Evolutionary conservation across 768 basidiomycete species (phyloP).

Genomic region (Mycena polygramma): DNA sequence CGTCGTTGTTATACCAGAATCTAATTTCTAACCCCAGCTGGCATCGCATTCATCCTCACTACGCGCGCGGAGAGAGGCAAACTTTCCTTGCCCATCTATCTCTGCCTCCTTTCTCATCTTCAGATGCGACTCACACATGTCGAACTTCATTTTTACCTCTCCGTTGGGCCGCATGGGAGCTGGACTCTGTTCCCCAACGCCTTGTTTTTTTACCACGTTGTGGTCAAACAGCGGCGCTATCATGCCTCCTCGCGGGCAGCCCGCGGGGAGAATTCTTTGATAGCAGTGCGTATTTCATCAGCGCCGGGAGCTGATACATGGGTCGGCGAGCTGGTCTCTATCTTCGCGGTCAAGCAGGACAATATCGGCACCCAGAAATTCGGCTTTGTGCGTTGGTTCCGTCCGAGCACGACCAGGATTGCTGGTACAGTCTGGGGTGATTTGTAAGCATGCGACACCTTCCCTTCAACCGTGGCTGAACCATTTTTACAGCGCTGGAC

Average conservation of each 20-base stretch:
- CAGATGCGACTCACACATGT: no score
- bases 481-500: no score
- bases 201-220: no score
- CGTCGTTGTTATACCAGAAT: background rate
- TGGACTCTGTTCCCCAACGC: no score
- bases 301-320: background rate
- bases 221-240: background rate
- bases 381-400: constrained; percentile 20
- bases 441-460: no score
- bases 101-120: no score
- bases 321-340: constrained; percentile 8
- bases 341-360: constrained; percentile 2
- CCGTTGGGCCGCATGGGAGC: no score
- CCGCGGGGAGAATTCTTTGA: background rate
- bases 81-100: no score
- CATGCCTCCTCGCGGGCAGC: background rate
- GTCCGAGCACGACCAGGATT: background rate
- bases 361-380: background rate
- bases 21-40: background rate
- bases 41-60: background rate
- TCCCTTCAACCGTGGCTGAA: no score
- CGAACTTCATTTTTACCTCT: no score
- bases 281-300: constrained; percentile 2
- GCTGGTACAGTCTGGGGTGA: no score
- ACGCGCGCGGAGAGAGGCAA: no score